Evolutionary conservation across 2,329 filamentous ascomycete species (phyloP).

Genomic region (Fusarium solani-melongenae): DNA sequence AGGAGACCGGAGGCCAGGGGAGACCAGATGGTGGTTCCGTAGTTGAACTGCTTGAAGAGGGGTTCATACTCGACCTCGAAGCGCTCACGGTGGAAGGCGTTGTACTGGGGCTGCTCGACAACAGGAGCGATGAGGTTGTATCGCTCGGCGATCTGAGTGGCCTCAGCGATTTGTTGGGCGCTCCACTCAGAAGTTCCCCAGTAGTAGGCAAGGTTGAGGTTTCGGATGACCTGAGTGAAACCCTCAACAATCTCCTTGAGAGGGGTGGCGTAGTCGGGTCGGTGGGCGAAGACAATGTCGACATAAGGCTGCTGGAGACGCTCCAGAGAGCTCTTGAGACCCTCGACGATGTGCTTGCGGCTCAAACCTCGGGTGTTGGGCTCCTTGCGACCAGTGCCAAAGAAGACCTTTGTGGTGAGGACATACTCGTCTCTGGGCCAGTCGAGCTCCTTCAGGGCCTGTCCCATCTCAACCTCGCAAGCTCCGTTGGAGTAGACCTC

Average conservation of each 20-base stretch:
- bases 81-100: slow-evolving; percentile 68
- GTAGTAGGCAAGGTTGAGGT: slow-evolving; percentile 44
- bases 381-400: slow-evolving; percentile 44
- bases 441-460: slow-evolving; percentile 66
- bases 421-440: slow-evolving; percentile 71
- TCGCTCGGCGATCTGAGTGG: slow-evolving; percentile 63
- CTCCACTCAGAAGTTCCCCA: slow-evolving; percentile 75
- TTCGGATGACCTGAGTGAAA: slow-evolving; percentile 42
- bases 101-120: slow-evolving; percentile 76
- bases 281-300: slow-evolving; percentile 43
- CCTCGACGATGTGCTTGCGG: slow-evolving; percentile 74
- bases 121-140: slow-evolving; percentile 72
- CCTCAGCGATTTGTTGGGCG: slow-evolving; percentile 73
- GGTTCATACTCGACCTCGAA: slow-evolving; percentile 72
- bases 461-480: slow-evolving; percentile 71
- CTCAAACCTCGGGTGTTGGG: slow-evolving; percentile 72
- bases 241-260: slow-evolving; percentile 44
- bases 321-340: slow-evolving; percentile 40
- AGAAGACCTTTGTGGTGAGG: slow-evolving; percentile 57
- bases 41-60: slow-evolving; percentile 66
- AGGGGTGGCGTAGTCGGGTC: slow-evolving; percentile 39
- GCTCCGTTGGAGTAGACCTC: slow-evolving; percentile 69
- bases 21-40: slow-evolving; percentile 70
- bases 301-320: slow-evolving; percentile 42
- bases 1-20: slow-evolving; percentile 68